phyloP scores from a whole-genome alignment of 2,329 filamentous ascomycete genomes.

The Gaeumannomyces tritici region DNA sequence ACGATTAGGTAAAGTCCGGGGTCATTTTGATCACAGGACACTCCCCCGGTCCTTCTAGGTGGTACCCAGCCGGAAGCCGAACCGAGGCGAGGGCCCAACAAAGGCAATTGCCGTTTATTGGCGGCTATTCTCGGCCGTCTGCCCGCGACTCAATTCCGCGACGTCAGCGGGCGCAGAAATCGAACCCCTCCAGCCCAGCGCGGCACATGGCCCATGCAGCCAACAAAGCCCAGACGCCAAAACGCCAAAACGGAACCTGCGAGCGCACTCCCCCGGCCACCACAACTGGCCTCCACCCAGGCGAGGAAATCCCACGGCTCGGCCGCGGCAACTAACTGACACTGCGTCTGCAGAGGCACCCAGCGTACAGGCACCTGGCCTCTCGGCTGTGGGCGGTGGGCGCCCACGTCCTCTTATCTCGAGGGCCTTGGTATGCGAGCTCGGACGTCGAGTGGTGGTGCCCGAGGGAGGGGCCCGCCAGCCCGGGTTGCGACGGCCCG shows the following conservation, averaged over 20 bases:
- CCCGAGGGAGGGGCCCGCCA: no score
- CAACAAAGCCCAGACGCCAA: background rate
- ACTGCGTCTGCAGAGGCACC: background rate
- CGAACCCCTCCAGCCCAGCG: no score
- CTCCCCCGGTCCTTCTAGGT: no score
- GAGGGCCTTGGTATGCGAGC: no score
- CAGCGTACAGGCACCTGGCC: no score
- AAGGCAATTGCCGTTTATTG: conserved; percentile 12
- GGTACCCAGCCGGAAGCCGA: background rate
- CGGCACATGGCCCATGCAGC: no score
- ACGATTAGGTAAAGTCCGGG: background rate
- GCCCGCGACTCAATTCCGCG: conserved; percentile 1
- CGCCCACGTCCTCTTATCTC: background rate
- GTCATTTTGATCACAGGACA: background rate
- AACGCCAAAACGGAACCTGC: no score
- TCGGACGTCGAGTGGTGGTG: no score
- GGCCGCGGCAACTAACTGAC: background rate
- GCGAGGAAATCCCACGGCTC: no score
- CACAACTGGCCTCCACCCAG: no score
- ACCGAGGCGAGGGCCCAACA: background rate
- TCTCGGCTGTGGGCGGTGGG: no score
- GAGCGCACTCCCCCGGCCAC: no score
- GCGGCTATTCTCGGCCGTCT: conserved; percentile 15
- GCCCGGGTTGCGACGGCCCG: background rate
- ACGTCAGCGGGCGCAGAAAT: conserved; percentile 1